Base-by-base conservation (phyloP, 2,329 filamentous ascomycete species). In the Nakataea oryzae region DNA sequence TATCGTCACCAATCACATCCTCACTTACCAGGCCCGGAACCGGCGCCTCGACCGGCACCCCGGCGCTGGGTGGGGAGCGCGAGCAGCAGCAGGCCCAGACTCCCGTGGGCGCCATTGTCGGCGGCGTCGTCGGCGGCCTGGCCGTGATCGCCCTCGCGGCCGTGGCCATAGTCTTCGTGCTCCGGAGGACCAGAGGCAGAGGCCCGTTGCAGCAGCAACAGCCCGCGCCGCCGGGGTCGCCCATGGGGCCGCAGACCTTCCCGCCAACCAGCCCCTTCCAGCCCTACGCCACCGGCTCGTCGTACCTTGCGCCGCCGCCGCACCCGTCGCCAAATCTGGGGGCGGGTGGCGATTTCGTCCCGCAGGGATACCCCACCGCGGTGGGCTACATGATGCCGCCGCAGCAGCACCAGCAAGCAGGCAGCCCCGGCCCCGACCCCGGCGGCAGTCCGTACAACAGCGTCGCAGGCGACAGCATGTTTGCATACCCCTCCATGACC, bases 61-160 rank as follows among this genome's bases (percentile, higher is more conserved):
- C 27, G 5, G 9, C 12, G 5, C 27, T 13, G 7, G 56, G 26
- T 28, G 29, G 41, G 41, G 17, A 50, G 21, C 21, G 41, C 21
- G 41, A 50, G 41, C 41, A 50, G 41, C 41, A 50, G 41, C 41
- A 50, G 24, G 21, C 21, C 41, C 21, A 17, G 41, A 6, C 41
- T 6, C 91, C 91, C 67, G 79, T 87, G 2, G 93, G 92, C 57
- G 90, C 90, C 34, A 97, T 97, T 65, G 93, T 89, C 3, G 95
- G 93, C 66, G 93, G 93, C 66, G 91, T 96, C 8, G 78, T 97
- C 57, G 93, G 91, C 66, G 93, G 91, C 67, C 74, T 97, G 17
- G 81, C 81, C 21, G 81, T 86, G 60, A 80, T 97, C 58, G 87
- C 83, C 32, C 34, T 60, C 58, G 41, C 47, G 32, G 58, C 41